phyloP scores from a whole-genome alignment of 176 grass and related monocot species.

The Hordeum vulgare region MorexV3_pseudomolecules_assembly NC_058522.1:433181761-433182260 shows the following conservation, averaged over 20 bases:
- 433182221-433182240: background rate
- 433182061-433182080: background rate
- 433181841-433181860: background rate
- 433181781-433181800: conserved; percentile 5
- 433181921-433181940: background rate
- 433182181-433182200: background rate
- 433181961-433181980: background rate
- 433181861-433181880: background rate
- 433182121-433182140: background rate
- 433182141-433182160: background rate
- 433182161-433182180: background rate
- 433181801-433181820: background rate
- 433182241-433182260: background rate
- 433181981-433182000: background rate
- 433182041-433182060: background rate
- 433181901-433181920: conserved; percentile 9
- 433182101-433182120: background rate
- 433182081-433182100: too few relatives aligned
- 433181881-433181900: conserved; percentile 9
- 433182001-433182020: background rate
- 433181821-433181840: background rate
- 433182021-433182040: background rate
- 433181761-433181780: background rate
- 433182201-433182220: background rate
- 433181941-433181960: background rate